Conservation (phyloP, 2,329 filamentous ascomycete species). For the Epichloe typhina region DNA sequence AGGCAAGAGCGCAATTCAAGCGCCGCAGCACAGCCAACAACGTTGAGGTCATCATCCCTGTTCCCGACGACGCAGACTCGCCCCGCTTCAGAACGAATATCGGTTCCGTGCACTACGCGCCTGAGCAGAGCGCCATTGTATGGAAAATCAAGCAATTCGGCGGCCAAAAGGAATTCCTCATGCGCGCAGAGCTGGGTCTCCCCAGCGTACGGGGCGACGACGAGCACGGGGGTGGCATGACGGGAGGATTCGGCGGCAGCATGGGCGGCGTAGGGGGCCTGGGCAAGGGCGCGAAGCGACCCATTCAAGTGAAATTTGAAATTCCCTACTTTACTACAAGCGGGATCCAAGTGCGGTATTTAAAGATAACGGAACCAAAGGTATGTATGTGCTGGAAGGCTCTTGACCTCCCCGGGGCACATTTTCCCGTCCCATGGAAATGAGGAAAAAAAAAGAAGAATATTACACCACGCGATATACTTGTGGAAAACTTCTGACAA, state of each 20-base stretch:
- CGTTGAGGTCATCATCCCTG: conserved; percentile 92
- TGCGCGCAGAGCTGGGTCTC: conserved; percentile 90
- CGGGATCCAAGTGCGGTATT: conserved; percentile 93
- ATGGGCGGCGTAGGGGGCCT: conserved; percentile 75
- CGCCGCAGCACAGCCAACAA: conserved; percentile 96
- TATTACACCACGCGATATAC: too few relatives aligned
- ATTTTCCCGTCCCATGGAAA: not conserved
- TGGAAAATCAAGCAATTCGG: conserved; percentile 99
- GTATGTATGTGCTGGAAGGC: conserved; percentile 41
- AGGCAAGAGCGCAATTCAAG: conserved; percentile 97
- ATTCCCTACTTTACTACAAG: conserved; percentile 99
- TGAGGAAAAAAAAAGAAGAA: not conserved
- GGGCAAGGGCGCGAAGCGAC: conserved; percentile 78
- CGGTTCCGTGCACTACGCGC: conserved; percentile 91
- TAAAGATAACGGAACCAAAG: conserved; percentile 99
- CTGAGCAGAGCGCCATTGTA: conserved; percentile 92
- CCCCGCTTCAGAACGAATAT: conserved; percentile 96
- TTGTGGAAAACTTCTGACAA: not conserved
- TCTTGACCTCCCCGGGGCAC: too few relatives aligned
- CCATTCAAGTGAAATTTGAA: conserved; percentile 98
- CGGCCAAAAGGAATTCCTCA: conserved; percentile 94
- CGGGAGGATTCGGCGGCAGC: conserved; percentile 87
- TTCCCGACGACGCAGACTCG: conserved; percentile 92
- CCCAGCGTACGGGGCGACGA: conserved; percentile 92
- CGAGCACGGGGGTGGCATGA: conserved; percentile 93